phyloP scores from a whole-genome alignment of 2,329 filamentous ascomycete species.

The Thielaviopsis ethacetica region DNA sequence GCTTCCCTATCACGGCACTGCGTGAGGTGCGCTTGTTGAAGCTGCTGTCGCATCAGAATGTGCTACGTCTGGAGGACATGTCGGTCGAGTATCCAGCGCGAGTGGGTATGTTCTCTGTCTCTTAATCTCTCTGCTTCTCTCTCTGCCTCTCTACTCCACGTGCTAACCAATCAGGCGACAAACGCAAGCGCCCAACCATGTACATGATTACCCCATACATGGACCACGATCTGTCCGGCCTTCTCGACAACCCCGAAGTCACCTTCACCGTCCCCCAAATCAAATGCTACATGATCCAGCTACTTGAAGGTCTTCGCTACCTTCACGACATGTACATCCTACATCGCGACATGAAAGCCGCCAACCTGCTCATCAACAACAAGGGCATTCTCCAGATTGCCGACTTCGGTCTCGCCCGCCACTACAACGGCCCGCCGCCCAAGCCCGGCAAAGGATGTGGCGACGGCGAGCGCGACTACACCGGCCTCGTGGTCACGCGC shows the following conservation, averaged over 20 bases:
- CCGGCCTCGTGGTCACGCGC: constrained; percentile 85
- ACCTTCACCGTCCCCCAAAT: constrained; percentile 79
- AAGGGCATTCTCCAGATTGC: constrained; percentile 86
- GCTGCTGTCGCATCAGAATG: constrained; percentile 78
- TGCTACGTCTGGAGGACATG: constrained; percentile 86
- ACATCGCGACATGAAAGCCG: constrained; percentile 97
- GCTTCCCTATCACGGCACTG: constrained; percentile 95
- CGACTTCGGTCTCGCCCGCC: constrained; percentile 85
- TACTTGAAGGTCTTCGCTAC: constrained; percentile 78
- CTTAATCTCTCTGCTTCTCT: background rate
- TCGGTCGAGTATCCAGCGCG: constrained; percentile 57
- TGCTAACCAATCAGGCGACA: constrained; percentile 38
- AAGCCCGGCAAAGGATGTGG: constrained; percentile 64
- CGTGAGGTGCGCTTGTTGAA: constrained; percentile 97
- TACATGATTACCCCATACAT: constrained; percentile 99
- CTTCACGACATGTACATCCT: constrained; percentile 80
- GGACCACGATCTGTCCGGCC: constrained; percentile 94
- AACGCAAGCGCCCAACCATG: constrained; percentile 70
- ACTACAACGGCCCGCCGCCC: constrained; percentile 76
- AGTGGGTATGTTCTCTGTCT: constrained; percentile 34
- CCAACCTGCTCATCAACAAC: constrained; percentile 93
- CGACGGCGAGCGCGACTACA: constrained; percentile 79
- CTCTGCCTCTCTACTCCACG: constrained; percentile 1
- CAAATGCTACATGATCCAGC: constrained; percentile 93
- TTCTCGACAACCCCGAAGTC: constrained; percentile 87